Evolutionary conservation across 75 land plant species (phyloP).

Genomic region (Selaginella tamariscina): DNA sequence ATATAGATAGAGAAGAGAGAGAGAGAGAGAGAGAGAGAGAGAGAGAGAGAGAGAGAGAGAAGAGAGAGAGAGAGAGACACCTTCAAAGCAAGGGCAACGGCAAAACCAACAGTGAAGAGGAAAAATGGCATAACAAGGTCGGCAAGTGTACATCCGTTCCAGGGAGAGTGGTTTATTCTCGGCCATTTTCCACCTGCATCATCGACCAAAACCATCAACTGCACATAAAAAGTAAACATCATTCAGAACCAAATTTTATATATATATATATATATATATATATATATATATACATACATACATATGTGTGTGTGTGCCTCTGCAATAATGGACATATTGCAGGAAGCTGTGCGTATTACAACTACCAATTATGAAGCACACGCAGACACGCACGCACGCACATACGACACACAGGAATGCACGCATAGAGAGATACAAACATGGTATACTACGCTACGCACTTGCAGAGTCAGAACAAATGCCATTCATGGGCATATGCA

Average conservation of each 20-base stretch:
- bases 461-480: too few relatives aligned
- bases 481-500: too few relatives aligned
- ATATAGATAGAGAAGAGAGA: neutral
- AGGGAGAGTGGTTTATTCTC: conserved; percentile 61
- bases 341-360: too few relatives aligned
- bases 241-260: neutral
- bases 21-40: neutral
- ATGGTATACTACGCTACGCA: too few relatives aligned
- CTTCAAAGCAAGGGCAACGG: conserved; percentile 58
- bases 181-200: conserved; percentile 71
- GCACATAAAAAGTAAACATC: neutral
- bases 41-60: neutral
- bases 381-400: too few relatives aligned
- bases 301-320: too few relatives aligned
- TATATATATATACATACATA: too few relatives aligned
- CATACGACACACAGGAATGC: too few relatives aligned
- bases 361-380: too few relatives aligned
- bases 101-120: conserved; percentile 65
- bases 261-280: too few relatives aligned
- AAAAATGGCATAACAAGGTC: conserved; percentile 81
- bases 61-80: conserved; percentile 13
- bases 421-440: too few relatives aligned
- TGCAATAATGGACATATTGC: too few relatives aligned
- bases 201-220: conserved; percentile 75
- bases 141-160: conserved; percentile 69